Base-by-base conservation (phyloP, 495 filamentous ascomycete genomes). In the Jackrogersella multiformis region DNA sequence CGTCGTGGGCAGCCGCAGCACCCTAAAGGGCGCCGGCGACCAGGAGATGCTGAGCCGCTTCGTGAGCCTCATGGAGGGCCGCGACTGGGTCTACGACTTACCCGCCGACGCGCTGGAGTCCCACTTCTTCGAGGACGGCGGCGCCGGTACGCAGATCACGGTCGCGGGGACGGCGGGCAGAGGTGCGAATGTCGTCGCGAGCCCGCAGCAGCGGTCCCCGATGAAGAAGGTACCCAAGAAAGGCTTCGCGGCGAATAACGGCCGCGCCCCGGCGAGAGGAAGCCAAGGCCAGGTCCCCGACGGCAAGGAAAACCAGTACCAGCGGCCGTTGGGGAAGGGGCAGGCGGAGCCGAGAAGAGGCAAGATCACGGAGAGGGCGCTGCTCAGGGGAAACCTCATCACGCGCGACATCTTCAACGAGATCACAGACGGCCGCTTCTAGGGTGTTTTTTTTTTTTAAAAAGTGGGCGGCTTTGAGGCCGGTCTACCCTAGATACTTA, bases 21-120 rank as follows among this genome's bases (percentile, higher is more conserved):
- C 95, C 15, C 79, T 99, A 7, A 76, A 80, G 21, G 82, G 84
- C 7, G 63, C 66, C 36, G 85, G 84, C 21, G 86, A 88, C 6
- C 91, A 91, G 53, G 92, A 94, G 68, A 85, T 97, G 72, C 82
- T 97, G 13, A 82, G 82, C 18, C 80, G 85, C 26, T 92, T 97
- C 53, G 79, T 98, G n/a, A 73, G 77, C 15, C 74, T 97, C 44
- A 92, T 96, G 78, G 88, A 93, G 71, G 76, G 79, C 34, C 85
- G 84, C 30, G 81, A 82, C 2, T 97, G 94, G 94, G 77, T 92
- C 4, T 90, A 91, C 52, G 85, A 97, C 58, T 61, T 97, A 20
- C 87, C 85, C 0, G 69, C 59, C 4, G 80, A 79, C 1, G 90
- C 90, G 23, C 71, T 89, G 41, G 86, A 89, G 8, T 83, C 79